Conservation (phyloP, 192 early-diverging fungal species). For the Entomortierella beljakovae region DNA sequence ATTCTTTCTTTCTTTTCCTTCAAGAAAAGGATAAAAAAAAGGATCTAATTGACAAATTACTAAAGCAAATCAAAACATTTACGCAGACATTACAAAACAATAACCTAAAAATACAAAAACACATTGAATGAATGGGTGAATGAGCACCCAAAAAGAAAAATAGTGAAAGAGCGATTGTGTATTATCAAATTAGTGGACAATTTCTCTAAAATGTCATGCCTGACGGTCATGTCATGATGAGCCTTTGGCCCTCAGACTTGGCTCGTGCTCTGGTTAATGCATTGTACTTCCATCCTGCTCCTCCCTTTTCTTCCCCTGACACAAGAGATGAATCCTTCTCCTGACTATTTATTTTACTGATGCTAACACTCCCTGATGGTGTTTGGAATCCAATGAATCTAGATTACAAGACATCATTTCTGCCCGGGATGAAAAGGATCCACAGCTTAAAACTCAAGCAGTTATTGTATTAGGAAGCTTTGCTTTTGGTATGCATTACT, state of each 20-base stretch:
- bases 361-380: constrained; percentile 8
- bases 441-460: constrained; percentile 70
- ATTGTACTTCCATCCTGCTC: constrained; percentile 4
- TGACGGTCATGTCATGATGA: background rate
- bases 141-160: too few species aligned
- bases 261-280: constrained; percentile 16
- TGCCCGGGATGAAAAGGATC: constrained; percentile 34
- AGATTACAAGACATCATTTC: constrained; percentile 71
- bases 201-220: background rate
- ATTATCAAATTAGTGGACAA: too few species aligned
- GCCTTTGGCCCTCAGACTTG: constrained; percentile 9
- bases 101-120: too few species aligned
- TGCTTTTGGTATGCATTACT: constrained; percentile 65
- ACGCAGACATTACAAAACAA: too few species aligned
- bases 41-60: too few species aligned
- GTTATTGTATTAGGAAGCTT: constrained; percentile 75
- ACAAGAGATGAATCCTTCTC: constrained; percentile 3
- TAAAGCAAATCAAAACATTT: too few species aligned
- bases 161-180: too few species aligned
- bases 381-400: constrained; percentile 5
- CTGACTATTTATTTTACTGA: background rate
- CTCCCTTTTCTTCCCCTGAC: constrained; percentile 7
- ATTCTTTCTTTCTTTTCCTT: too few species aligned
- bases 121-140: too few species aligned
- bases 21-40: too few species aligned